Evolutionary conservation across 2,329 filamentous ascomycete species (phyloP), one percentile per base, ranked within the genome.

Genomic region (Fusarium sp.): DNA sequence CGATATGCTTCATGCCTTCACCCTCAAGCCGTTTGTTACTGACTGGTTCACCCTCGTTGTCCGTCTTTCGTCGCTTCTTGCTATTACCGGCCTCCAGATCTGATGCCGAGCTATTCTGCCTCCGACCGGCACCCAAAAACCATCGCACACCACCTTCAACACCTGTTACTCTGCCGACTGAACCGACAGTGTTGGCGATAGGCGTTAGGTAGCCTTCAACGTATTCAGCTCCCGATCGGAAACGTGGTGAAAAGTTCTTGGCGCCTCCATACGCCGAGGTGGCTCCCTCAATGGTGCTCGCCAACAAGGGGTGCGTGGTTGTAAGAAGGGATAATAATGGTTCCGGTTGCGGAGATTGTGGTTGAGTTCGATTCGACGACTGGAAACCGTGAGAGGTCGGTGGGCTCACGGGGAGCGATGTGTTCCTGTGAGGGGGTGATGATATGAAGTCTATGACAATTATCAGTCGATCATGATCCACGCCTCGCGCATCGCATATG

Each of bases 161-260:
- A 64, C 95, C 95, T 0, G 95, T 97, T 31, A 90, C 90, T 29
- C 93, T 88, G 29, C 93, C 91, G 6, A 97, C 92, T 0, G 89
- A 91, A 13, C 92, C 92, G 29, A 97, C 92, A 0, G 93, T 96
- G 75, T 92, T 96, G 57, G 92, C 92, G 57, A 97, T 89, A 1
- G 93, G 93, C 1, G 91, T 92, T 56, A 97, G 88, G 72, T 93
- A 95, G 50, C 92, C 90, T 79, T 98, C 95, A 18, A 97, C 90
- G 74, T 96, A 93, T 77, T 97, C 93, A 53, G 93, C 95, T 65
- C 93, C 89, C n/a, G 92, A 91, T 78, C 92, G 93, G 77, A 97
- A 93, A 2, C 91, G 87, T 0, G 95, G 93, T 1, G 93, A 96
- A 75, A 95, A 96, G 72, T 94, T 93, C 80, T 98, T 97, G 10